Evolutionary conservation across 225 moss, liverwort and hornwort species (phyloP).

Genomic region (Straminergon stramineum): DNA sequence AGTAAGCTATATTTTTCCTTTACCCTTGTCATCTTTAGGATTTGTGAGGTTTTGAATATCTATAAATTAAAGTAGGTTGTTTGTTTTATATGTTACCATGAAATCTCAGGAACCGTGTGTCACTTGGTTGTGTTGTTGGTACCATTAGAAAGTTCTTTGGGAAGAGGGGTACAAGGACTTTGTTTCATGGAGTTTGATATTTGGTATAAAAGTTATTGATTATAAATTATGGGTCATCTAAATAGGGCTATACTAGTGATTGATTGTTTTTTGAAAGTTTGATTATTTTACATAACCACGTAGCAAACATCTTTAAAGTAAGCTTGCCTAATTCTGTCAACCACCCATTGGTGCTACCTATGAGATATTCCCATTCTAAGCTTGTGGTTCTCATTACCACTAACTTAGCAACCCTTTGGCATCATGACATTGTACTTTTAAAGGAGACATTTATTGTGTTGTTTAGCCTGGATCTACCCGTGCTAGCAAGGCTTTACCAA

Average conservation of each 20-base stretch:
- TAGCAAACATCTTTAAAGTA: background rate
- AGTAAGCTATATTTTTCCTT: background rate
- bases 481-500: background rate
- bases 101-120: rapidly evolving
- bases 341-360: background rate
- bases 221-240: rapidly evolving
- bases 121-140: rapidly evolving
- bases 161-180: rapidly evolving
- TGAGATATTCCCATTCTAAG: background rate
- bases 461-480: background rate
- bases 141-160: rapidly evolving
- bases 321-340: rapidly evolving
- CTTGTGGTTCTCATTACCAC: background rate
- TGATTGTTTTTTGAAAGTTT: background rate
- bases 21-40: background rate
- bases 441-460: rapidly evolving
- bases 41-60: background rate
- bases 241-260: background rate
- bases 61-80: too few relatives aligned
- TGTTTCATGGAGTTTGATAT: background rate
- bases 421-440: background rate
- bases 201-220: background rate
- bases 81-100: background rate
- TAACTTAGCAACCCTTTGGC: background rate
- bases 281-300: background rate